Conservation (phyloP, 805 yeast species). For the Starmerella scarabaei region DNA sequence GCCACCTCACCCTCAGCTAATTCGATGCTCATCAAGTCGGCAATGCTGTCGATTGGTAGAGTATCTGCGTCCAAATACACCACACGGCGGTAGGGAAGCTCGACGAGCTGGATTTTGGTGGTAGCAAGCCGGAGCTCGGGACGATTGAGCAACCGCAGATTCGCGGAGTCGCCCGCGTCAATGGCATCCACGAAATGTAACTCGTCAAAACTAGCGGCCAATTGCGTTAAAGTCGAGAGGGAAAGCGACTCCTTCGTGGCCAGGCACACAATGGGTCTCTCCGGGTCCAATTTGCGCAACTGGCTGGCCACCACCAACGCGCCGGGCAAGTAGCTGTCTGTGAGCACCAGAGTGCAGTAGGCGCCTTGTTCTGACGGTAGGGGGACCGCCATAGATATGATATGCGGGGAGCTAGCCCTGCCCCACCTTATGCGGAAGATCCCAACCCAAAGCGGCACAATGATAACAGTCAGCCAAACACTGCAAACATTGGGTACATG, state of each 20-base stretch:
- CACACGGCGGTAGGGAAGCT: constrained; percentile 31
- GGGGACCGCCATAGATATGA: neutral
- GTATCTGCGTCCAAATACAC: constrained; percentile 46
- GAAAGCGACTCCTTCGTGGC: constrained; percentile 21
- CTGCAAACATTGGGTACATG: no score
- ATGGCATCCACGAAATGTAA: constrained; percentile 25
- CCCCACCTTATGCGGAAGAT: neutral
- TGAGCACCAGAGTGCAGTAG: constrained; percentile 35
- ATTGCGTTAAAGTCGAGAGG: constrained; percentile 9
- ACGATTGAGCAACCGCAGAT: constrained; percentile 31
- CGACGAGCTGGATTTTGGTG: constrained; percentile 48
- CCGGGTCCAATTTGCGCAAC: constrained; percentile 22
- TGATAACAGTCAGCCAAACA: no score
- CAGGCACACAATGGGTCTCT: constrained; percentile 22
- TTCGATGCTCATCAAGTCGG: constrained; percentile 14
- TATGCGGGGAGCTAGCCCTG: neutral
- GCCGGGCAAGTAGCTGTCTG: constrained; percentile 35
- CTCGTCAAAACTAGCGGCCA: constrained; percentile 21
- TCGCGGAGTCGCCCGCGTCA: constrained; percentile 18
- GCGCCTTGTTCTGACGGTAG: constrained; percentile 23
- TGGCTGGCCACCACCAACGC: constrained; percentile 38
- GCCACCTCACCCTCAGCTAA: constrained; percentile 18
- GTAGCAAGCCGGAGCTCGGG: constrained; percentile 37
- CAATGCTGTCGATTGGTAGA: constrained; percentile 32
- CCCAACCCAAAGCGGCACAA: neutral